Base-by-base conservation (phyloP, 106 monocot species). In the Acorus gramineus region DNA sequence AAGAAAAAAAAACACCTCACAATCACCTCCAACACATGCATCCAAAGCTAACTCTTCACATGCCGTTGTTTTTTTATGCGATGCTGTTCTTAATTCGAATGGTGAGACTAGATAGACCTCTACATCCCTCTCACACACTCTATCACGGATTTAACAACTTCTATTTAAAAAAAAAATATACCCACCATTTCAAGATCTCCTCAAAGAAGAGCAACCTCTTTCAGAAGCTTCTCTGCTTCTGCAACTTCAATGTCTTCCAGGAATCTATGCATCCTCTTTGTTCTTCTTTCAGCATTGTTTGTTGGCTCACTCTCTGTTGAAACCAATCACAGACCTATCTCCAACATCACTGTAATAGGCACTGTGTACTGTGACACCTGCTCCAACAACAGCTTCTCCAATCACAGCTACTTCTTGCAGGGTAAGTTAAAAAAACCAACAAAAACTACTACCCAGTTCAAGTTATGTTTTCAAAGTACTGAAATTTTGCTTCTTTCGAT, bases 321-420 rank as follows among this genome's bases (percentile, higher is more conserved):
- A 14, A 43, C 60, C 9, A 60, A 12, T 8, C 54, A 12, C 11
- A 56, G 14, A 43, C 69, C 63, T 11, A 49, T 68, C 49, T 78
- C 79, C 55, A 89, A 89, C 63, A 77, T 94, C 69, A 94, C 94
- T 11, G 81, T 94, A 3, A 79, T 89, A 0, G 94, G 94, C 60
- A 71, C 82, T 10, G 94, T 94, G 77, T 94, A 82, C 86, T 94
- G 89, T 65, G 94, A 94, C 66, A 79, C 81, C 69, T 94, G 94
- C 86, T 81, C 84, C 57, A 70, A 73, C 68, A 89, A 83, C 75
- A 82, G 70, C 73, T 94, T 94, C 94, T 80, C 94, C 69, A 86
- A 74, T 46, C 66, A 94, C 69, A 86, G 94, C 86, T 94, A 84
- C 79, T 94, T 89, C 79, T 57, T 89, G 11, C 65, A 73, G 76